Percentiles rank a stretch among this genome's conserved stretches.
Conservation (phyloP, 2,329 filamentous ascomycete genomes). For the Fusarium redolens region DNA sequence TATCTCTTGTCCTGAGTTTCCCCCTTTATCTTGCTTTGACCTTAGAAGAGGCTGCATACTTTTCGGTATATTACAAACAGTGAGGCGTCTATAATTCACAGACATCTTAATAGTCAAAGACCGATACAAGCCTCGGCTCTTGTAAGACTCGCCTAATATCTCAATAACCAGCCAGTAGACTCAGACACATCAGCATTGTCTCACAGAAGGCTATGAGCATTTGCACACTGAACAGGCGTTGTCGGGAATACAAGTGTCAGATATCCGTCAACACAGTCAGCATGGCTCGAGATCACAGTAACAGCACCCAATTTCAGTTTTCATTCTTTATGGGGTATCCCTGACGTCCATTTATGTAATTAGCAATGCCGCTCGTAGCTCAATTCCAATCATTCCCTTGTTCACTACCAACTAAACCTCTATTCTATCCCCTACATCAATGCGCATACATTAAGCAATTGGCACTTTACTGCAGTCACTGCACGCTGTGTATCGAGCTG, state of each 20-base stretch:
- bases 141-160: not conserved
- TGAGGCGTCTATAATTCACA: not conserved
- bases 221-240: not conserved
- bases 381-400: conserved; percentile 11
- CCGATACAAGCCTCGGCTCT: not conserved
- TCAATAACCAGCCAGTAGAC: not conserved
- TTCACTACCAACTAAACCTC: conserved; percentile 8
- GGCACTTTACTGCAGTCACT: not conserved
- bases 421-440: conserved; percentile 39
- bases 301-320: conserved; percentile 12
- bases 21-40: not conserved
- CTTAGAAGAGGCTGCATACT: not conserved
- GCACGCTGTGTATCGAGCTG: not conserved
- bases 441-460: not conserved
- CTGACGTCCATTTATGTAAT: conserved; percentile 33
- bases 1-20: not conserved
- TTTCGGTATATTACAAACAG: not conserved
- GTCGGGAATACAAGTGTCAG: not conserved
- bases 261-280: not conserved
- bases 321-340: conserved; percentile 33
- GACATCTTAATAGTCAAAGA: not conserved
- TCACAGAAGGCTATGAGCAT: not conserved
- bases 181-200: not conserved
- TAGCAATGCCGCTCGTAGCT: conserved; percentile 34
- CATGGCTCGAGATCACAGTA: not conserved